Evolutionary conservation across 345 rosid species (phyloP), one percentile per base, ranked within the genome.

Genomic region (Triadica sebifera): DNA sequence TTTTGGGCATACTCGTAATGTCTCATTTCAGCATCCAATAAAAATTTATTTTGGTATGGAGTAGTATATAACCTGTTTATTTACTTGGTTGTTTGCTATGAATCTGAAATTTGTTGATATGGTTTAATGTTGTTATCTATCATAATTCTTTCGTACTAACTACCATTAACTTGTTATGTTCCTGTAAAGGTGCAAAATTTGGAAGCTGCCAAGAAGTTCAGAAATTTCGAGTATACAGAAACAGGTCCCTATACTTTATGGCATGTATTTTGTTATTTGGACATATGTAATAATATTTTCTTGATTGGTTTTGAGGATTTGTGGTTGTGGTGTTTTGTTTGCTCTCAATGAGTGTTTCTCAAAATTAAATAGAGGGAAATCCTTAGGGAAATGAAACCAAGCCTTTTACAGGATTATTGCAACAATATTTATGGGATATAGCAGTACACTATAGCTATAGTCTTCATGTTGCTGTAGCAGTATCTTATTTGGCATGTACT

Each of bases 1-100:
- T 79, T 86, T 85, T 84, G 94, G 96, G 60, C 89, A 89, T 79
- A 77, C 83, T 12, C 99, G 99, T 78, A 84, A 87, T 51, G 86
- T 89, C 70, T 90, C 89, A 74, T 95, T 95, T 88, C 93, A 87
- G 67, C 99, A 95, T 88, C 99, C 99, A 16, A 93, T 95, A 78
- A 93, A 93, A 87, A 76, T 95, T 56, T 95, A 93, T 82, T 87
- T 95, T 84, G 99, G 99, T 95, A 89, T 71, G 84, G 53, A 52
- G 49, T 29, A 29, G 37, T 77, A 65, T 7, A 16, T 29, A 20
- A 5, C 55, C 25, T n/a, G 57, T 66, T 51, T 34, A 60, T 37
- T 41, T 64, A 78, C 66, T 55, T 55, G 4, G 5, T 49, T 52
- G 56, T 72, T 75, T 17, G 57, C 22, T 58, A n/a, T 39, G 29